Evolutionary conservation across 1,284 basidiomycete genomes (phyloP).

Genomic region (Ganoderma leucocontextum): DNA sequence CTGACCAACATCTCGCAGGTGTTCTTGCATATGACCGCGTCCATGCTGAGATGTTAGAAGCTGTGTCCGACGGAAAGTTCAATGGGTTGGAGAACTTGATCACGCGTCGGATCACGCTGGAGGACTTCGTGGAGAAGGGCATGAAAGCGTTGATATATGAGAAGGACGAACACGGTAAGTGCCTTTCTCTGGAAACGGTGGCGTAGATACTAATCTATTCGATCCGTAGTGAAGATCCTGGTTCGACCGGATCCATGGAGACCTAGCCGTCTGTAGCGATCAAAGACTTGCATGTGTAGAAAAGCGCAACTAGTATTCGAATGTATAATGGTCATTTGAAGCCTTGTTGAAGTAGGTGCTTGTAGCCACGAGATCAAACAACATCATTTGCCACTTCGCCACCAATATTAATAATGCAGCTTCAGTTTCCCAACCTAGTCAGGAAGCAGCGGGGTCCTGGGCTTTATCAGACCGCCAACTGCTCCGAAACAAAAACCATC

Average conservation of each 20-base stretch:
- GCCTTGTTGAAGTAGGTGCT: no score
- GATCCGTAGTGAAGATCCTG: constrained; percentile 5
- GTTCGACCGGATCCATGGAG: neutral
- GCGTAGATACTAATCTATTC: neutral
- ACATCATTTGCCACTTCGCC: no score
- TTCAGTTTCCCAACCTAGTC: neutral
- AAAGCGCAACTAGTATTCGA: neutral
- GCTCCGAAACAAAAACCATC: neutral
- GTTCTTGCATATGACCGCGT: constrained; percentile 34
- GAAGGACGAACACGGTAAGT: constrained; percentile 43
- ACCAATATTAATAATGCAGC: no score
- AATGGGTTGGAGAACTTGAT: constrained; percentile 39
- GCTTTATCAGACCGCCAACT: neutral
- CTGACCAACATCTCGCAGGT: neutral
- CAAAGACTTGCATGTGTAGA: neutral
- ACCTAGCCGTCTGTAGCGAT: neutral
- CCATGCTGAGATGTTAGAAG: constrained; percentile 39
- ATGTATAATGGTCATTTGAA: no score
- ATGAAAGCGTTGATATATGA: constrained; percentile 43
- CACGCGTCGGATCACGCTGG: constrained; percentile 42
- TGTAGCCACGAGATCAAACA: neutral
- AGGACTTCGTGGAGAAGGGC: constrained; percentile 44
- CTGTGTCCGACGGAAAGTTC: constrained; percentile 40
- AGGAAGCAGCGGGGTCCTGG: neutral
- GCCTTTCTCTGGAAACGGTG: neutral